Base-by-base conservation (phyloP, 2,329 filamentous ascomycete genomes). In the Fusarium albidum region DNA sequence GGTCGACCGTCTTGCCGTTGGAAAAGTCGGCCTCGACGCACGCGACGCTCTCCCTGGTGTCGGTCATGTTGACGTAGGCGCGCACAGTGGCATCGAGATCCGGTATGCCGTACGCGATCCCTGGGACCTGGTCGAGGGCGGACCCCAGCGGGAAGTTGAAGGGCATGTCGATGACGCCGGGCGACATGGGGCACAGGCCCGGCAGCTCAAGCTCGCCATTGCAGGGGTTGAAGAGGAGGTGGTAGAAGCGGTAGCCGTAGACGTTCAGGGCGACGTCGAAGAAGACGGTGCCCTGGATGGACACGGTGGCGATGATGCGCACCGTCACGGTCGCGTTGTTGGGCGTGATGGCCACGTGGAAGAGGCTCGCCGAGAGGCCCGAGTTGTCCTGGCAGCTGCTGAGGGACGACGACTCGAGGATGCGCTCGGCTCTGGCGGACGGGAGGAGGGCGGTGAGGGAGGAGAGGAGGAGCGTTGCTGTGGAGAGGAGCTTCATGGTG, bases 1-100 rank as follows among this genome's bases (percentile, higher is more conserved):
- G 85, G 71, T 97, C 88, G 39, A 97, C 94, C 0, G 92, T 96
- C 75, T 96, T 91, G 50, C 90, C 91, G 72, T 96, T 98, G 59
- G 91, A 95, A 47, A 97, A 82, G 59, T 87, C 81, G 32, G 92
- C 92, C 77, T 96, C 89, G 45, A 97, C 86, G 71, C 94, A 98
- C 50, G 93, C 92, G 49, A 96, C 83, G 63, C 82, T 86, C 43
- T 82, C 76, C 43, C 82, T 80, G 4, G 76, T 78, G 26, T 82
- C 76, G 4, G 84, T 88, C 61, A 84, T 80, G 71, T 90, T 94
- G 79, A 97, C 90, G 67, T 86, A 87, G 67, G 96, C 86, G 67
- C 84, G 86, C 40, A 96, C 90, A 41, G 85, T 88, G 58, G 92
- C 92, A 73, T 98, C 94, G 48, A 97, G 81, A 78, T 97, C 94